phyloP scores from a whole-genome alignment of 192 early-diverging fungal genomes.

The Coemansia sp. region DNA sequence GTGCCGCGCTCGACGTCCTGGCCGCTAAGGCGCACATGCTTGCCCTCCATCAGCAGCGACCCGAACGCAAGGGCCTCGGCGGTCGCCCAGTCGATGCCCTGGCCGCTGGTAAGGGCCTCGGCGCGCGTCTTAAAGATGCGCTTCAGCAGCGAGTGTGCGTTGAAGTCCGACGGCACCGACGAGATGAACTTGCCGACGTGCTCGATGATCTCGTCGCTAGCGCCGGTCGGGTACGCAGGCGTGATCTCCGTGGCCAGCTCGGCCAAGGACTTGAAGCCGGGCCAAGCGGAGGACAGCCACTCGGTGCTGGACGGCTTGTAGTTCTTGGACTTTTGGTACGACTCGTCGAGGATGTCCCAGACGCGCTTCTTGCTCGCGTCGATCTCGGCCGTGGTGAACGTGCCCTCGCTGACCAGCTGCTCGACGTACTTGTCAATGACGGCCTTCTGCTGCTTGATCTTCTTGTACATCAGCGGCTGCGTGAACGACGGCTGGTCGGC shows the following conservation, averaged over 20 bases:
- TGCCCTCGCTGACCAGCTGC: slow-evolving; percentile 79
- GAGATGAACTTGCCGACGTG: slow-evolving; percentile 82
- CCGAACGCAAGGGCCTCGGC: slow-evolving; percentile 94
- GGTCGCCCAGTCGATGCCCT: slow-evolving; percentile 93
- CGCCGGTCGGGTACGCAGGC: slow-evolving; percentile 65
- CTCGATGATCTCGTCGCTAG: slow-evolving; percentile 67
- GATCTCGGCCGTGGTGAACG: slow-evolving; percentile 78
- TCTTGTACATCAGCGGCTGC: slow-evolving; percentile 95
- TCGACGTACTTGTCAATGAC: slow-evolving; percentile 82
- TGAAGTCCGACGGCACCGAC: slow-evolving; percentile 79
- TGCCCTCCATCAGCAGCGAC: slow-evolving; percentile 83
- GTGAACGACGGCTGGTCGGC: slow-evolving; percentile 98
- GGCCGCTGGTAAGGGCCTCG: slow-evolving; percentile 72
- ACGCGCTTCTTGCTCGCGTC: slow-evolving; percentile 87
- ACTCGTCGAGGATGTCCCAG: slow-evolving; percentile 90
- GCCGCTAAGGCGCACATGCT: slow-evolving; percentile 89
- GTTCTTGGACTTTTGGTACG: slow-evolving; percentile 81
- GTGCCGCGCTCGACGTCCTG: slow-evolving; percentile 99
- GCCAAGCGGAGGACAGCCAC: slow-evolving; percentile 95
- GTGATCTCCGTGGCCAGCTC: slow-evolving; percentile 72
- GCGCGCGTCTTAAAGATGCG: slow-evolving; percentile 81
- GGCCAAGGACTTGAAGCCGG: slow-evolving; percentile 75
- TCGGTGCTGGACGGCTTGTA: slow-evolving; percentile 88
- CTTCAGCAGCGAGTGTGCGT: slow-evolving; percentile 79
- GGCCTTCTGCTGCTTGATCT: slow-evolving; percentile 80